Evolutionary conservation across 495 filamentous ascomycete species (phyloP).

Genomic region (Aspergillus bertholletiae): DNA sequence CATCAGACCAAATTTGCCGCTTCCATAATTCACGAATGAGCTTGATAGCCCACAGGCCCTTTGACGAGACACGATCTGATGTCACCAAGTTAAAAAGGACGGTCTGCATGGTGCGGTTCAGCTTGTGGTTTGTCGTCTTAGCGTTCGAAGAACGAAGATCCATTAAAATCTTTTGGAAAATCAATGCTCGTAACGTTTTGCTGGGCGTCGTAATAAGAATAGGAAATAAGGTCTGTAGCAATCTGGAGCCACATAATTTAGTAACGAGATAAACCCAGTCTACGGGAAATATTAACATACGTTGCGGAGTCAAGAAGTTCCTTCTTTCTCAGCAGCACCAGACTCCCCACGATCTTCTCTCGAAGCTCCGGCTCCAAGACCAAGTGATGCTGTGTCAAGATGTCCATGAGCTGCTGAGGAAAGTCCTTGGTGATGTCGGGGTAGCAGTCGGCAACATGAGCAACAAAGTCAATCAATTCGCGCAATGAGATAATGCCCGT

Average conservation of each 20-base stretch:
- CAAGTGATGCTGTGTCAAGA: constrained; percentile 77
- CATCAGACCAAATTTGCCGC: constrained; percentile 82
- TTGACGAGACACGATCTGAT: constrained; percentile 75
- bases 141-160: constrained; percentile 83
- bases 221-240: constrained; percentile 87
- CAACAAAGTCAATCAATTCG: constrained; percentile 83
- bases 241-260: constrained; percentile 28
- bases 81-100: constrained; percentile 88
- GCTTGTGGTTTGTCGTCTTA: constrained; percentile 80
- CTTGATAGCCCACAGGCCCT: constrained; percentile 92
- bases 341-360: constrained; percentile 89
- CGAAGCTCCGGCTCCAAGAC: constrained; percentile 75
- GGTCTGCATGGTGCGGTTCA: constrained; percentile 90
- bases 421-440: constrained; percentile 74
- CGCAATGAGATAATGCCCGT: constrained; percentile 74
- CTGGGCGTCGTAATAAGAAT: constrained; percentile 83
- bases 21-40: constrained; percentile 86
- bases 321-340: constrained; percentile 85
- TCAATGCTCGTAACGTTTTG: constrained; percentile 76
- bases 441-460: constrained; percentile 92
- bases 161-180: constrained; percentile 88
- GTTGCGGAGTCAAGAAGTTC: constrained; percentile 81
- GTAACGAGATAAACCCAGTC: not conserved
- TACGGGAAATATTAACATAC: constrained; percentile 35
- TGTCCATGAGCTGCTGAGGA: constrained; percentile 73